Evolutionary conservation across 2,329 filamentous ascomycete species (phyloP).

Genomic region (Colletotrichum cuscutae): DNA sequence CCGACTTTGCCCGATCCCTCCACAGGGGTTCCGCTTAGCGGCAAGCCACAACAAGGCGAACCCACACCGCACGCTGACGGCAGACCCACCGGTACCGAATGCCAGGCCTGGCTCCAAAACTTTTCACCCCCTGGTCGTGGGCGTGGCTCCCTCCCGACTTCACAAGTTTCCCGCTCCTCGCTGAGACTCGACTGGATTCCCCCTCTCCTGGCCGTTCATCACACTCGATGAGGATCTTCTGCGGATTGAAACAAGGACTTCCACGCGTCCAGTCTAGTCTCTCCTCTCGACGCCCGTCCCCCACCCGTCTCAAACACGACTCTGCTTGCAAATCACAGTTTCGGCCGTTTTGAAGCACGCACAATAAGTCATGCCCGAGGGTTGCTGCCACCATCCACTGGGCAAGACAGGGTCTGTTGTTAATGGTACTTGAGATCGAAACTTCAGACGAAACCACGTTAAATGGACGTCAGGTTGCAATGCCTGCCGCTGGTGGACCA

Average conservation of each 20-base stretch:
- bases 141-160: constrained; percentile 22
- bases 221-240: constrained; percentile 20
- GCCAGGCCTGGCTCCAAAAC: constrained; percentile 27
- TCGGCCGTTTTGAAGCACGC: constrained; percentile 26
- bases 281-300: constrained; percentile 6
- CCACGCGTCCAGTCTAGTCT: constrained; percentile 22
- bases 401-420: background rate
- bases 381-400: background rate
- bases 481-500: background rate
- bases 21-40: constrained; percentile 31
- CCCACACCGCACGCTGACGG: constrained; percentile 26
- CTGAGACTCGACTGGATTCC: background rate
- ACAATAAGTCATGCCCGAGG: constrained; percentile 18
- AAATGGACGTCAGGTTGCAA: constrained; percentile 15
- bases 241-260: constrained; percentile 32
- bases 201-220: constrained; percentile 5
- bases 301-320: constrained; percentile 33
- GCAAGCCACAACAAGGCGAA: constrained; percentile 21
- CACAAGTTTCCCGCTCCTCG: constrained; percentile 1
- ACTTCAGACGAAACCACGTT: constrained; percentile 30
- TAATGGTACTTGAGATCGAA: constrained; percentile 14
- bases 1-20: constrained; percentile 33
- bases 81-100: constrained; percentile 29
- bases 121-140: constrained; percentile 18
- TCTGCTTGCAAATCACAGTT: constrained; percentile 24